phyloP scores from a whole-genome alignment of 2,329 filamentous ascomycete species.

The Berkeleyomyces basicola region DNA sequence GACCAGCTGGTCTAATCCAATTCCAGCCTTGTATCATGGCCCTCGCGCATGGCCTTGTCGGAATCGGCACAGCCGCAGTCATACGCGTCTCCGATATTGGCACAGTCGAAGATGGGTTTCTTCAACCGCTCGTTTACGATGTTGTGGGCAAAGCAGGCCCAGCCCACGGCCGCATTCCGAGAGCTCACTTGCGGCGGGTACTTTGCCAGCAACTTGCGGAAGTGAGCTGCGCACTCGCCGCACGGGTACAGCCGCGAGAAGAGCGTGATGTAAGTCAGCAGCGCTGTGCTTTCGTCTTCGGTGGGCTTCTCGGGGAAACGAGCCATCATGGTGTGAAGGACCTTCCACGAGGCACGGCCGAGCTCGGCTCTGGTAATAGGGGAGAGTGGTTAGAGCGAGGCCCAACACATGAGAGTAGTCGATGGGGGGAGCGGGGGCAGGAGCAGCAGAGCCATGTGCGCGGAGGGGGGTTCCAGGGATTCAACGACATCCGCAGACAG shows the following conservation, averaged over 20 bases:
- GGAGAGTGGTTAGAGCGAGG: conserved; percentile 7
- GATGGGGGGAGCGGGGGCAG: not conserved
- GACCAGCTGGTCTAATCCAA: conserved; percentile 14
- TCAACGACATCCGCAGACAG: not conserved
- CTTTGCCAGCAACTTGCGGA: conserved; percentile 42
- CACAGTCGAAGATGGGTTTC: conserved; percentile 48
- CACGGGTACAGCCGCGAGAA: conserved; percentile 55
- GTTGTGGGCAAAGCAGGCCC: conserved; percentile 54
- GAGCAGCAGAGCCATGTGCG: not conserved
- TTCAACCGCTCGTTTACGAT: conserved; percentile 46
- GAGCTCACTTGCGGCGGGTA: conserved; percentile 50
- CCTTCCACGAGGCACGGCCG: conserved; percentile 51
- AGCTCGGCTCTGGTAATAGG: conserved; percentile 38
- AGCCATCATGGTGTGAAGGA: conserved; percentile 54
- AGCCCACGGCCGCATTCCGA: conserved; percentile 46
- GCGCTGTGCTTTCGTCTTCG: conserved; percentile 42
- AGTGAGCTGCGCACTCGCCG: conserved; percentile 52
- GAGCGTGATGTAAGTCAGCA: conserved; percentile 48
- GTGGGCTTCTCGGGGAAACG: conserved; percentile 51
- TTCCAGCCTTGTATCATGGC: conserved; percentile 18
- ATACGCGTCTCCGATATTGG: conserved; percentile 52
- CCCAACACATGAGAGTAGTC: not conserved
- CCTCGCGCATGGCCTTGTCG: conserved; percentile 27
- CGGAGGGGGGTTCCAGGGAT: not conserved
- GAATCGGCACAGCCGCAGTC: conserved; percentile 58